phyloP scores from a whole-genome alignment of 768 basidiomycete species.

The Suillus tomentosus region DNA sequence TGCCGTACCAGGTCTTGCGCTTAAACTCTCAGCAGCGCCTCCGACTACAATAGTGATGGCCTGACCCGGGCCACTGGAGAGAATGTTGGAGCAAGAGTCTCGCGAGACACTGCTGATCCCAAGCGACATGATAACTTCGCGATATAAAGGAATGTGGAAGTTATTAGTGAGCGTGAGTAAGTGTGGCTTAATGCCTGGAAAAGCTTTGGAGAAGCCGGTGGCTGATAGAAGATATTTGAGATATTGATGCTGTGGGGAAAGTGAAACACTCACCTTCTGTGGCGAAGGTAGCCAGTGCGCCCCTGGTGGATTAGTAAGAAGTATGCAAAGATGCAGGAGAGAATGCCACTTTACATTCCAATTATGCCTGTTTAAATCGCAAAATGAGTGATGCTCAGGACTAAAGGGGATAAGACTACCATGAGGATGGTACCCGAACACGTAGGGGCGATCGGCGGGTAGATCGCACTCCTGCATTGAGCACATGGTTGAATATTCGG shows the following conservation, averaged over 20 bases:
- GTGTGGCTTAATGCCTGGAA: constrained; percentile 92
- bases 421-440: constrained; percentile 99
- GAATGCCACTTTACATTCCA: constrained; percentile 72
- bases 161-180: constrained; percentile 89
- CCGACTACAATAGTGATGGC: constrained; percentile 96
- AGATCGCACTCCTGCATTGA: constrained; percentile 72
- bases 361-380: constrained; percentile 73
- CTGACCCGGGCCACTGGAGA: constrained; percentile 57
- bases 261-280: constrained; percentile 71
- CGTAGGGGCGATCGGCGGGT: constrained; percentile 88
- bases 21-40: constrained; percentile 92
- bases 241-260: constrained; percentile 7
- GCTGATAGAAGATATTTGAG: constrained; percentile 44
- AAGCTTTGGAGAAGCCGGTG: constrained; percentile 86
- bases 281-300: constrained; percentile 93
- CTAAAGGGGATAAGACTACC: constrained; percentile 40
- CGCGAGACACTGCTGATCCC: constrained; percentile 95
- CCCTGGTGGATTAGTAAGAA: constrained; percentile 52
- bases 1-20: constrained; percentile 95
- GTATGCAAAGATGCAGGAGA: neutral
- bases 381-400: constrained; percentile 9
- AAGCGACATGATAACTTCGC: constrained; percentile 83
- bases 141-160: constrained; percentile 90
- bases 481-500: constrained; percentile 1
- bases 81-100: constrained; percentile 85